Conservation (phyloP, 176 grass and related monocot genomes). For the Themeda triandra region DNA sequence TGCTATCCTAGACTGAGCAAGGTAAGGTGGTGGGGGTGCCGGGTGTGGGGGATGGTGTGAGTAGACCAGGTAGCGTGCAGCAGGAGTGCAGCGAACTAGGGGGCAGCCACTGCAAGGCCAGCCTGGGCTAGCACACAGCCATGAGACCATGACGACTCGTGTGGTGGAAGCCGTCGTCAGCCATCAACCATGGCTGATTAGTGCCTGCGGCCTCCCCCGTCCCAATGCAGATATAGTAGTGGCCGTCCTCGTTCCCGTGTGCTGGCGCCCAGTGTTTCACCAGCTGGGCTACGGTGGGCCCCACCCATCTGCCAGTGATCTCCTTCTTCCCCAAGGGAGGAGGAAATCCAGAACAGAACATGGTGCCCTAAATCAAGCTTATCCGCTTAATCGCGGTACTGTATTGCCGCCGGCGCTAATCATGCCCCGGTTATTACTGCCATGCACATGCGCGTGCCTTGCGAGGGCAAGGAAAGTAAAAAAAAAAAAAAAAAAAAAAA, state of each 20-base stretch:
- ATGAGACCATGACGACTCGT: constrained; percentile 10
- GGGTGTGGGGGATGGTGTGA: neutral
- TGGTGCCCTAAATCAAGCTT: constrained; percentile 34
- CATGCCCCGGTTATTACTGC: constrained; percentile 32
- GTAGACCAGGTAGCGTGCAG: neutral
- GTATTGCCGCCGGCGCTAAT: constrained; percentile 19
- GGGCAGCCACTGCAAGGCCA: constrained; percentile 39
- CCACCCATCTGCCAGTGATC: constrained; percentile 18
- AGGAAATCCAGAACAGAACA: neutral
- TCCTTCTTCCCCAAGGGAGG: too few relatives aligned
- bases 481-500: neutral
- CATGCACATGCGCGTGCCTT: constrained; percentile 42
- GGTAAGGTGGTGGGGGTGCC: neutral
- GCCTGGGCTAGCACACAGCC: constrained; percentile 42
- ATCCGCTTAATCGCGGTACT: constrained; percentile 29
- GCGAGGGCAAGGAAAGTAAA: neutral
- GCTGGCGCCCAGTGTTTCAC: constrained; percentile 49
- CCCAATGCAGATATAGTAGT: constrained; percentile 43
- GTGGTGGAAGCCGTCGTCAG: neutral
- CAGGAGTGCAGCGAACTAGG: neutral
- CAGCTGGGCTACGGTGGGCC: constrained; percentile 30
- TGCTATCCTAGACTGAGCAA: neutral
- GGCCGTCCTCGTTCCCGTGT: constrained; percentile 33
- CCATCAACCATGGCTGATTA: constrained; percentile 8
- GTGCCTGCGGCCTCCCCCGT: neutral